These are phyloP conservation scores for Suhomyces emberorum DNA, from an alignment of 805 yeast species.

Conservation along the genomic window DNA sequence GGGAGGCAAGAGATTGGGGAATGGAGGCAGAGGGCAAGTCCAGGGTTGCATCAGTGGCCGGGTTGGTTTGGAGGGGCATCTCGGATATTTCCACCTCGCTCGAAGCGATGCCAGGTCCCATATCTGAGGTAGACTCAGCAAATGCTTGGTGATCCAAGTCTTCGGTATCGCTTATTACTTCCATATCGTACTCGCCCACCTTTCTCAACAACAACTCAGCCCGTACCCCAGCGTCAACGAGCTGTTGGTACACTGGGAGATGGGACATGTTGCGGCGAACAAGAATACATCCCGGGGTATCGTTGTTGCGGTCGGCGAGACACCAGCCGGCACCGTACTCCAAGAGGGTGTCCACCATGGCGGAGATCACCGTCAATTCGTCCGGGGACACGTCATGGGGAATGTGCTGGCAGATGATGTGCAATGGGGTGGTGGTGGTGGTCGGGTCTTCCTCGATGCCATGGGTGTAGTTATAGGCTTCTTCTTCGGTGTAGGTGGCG, in stretches of 20 bases:
- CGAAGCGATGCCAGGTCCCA: background rate
- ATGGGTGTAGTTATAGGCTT: conserved; percentile 56
- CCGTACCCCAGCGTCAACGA: conserved; percentile 85
- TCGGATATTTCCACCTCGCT: background rate
- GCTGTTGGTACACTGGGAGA: conserved; percentile 39
- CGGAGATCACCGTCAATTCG: conserved; percentile 37
- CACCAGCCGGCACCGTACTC: conserved; percentile 94
- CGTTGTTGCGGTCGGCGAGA: conserved; percentile 62
- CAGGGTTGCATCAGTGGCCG: too few relatives aligned
- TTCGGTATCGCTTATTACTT: conserved; percentile 48
- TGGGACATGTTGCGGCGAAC: conserved; percentile 45
- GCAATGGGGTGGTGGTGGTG: conserved; percentile 75
- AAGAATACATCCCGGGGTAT: conserved; percentile 84
- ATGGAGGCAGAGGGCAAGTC: background rate
- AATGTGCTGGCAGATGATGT: conserved; percentile 57
- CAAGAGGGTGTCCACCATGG: conserved; percentile 63
- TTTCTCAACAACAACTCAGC: conserved; percentile 81
- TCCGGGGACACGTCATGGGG: conserved; percentile 47
- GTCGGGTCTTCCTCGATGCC: conserved; percentile 31
- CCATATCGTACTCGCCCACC: conserved; percentile 60
- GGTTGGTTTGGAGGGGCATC: background rate
- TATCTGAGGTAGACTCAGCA: conserved; percentile 8
- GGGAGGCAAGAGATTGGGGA: background rate
- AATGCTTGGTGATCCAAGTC: conserved; percentile 25
- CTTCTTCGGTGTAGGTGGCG: conserved; percentile 78